Evolutionary conservation across 2,329 filamentous ascomycete species (phyloP), one percentile per base, ranked within the genome.

Genomic region (Clonostachys rhizophaga): DNA sequence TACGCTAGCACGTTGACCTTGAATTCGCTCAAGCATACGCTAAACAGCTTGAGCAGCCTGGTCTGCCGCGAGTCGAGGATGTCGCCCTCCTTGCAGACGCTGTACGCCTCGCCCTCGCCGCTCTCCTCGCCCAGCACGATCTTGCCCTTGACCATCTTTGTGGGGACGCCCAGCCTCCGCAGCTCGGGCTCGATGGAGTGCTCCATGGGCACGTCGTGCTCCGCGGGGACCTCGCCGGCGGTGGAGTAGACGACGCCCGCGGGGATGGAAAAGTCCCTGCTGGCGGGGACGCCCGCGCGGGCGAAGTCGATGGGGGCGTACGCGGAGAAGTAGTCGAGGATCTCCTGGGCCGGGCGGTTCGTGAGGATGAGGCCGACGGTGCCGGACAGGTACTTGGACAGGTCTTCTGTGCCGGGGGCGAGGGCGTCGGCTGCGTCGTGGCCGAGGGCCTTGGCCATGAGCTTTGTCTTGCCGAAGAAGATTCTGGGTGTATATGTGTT

Each of bases 401-500:
- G 82, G 52, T 73, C 70, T 64, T 89, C 76, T 59, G 94, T 82
- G 63, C 89, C 89, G 41, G 88, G 81, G 56, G 89, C 87, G 69
- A 88, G 81, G 70, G 91, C 89, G 60, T 89, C 87, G 61, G 88
- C 86, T 55, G 84, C 78, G 46, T 77, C 84, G 54, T 81, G 80
- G 63, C 94, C 94, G 24, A 99, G 86, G 48, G 94, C 91, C 71
- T 94, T 92, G 59, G 89, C 85, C 91, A 97, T 97, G 68, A 99
- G 91, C 74, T 97, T 97, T 50, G 92, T 97, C 76, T 97, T 99
- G 72, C 92, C 94, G 71, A 96, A 97, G 83, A 97, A 97, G 66
- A 99, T 76, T 58, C 91, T 94, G 17, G 44, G 44, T n/a, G 20
- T 16, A 42, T 14, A 17, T 17, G 4, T 17, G 41, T 17, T 42